Evolutionary conservation across 148 eudicot species (phyloP).

Genomic region (Euryodendron excelsum): DNA sequence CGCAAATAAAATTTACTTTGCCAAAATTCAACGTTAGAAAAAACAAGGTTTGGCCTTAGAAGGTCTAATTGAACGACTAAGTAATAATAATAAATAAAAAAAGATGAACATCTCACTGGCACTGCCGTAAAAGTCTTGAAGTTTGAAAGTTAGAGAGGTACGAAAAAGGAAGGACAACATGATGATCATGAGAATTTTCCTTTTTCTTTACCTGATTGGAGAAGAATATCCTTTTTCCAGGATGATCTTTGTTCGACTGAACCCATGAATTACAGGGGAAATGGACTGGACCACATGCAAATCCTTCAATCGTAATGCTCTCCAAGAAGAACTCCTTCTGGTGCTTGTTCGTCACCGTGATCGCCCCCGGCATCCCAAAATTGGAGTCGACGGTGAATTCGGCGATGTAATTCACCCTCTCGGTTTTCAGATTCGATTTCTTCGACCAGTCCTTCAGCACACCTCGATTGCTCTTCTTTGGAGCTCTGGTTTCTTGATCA

Average conservation of each 20-base stretch:
- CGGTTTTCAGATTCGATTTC: slow-evolving; percentile 70
- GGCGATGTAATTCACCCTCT: slow-evolving; percentile 74
- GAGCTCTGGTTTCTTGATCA: slow-evolving; percentile 56
- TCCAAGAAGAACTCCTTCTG: slow-evolving; percentile 82
- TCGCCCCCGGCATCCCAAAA: slow-evolving; percentile 84
- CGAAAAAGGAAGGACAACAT: no score
- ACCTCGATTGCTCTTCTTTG: slow-evolving; percentile 65
- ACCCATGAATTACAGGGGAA: slow-evolving; percentile 93
- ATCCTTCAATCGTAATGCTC: slow-evolving; percentile 73
- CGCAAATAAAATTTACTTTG: no score
- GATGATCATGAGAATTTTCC: not conserved
- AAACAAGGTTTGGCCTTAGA: no score
- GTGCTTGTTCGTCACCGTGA: slow-evolving; percentile 70
- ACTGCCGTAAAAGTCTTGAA: no score
- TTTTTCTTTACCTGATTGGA: slow-evolving; percentile 70
- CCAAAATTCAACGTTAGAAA: no score
- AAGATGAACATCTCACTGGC: no score
- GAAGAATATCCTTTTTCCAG: slow-evolving; percentile 64
- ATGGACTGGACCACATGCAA: slow-evolving; percentile 81
- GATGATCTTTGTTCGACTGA: slow-evolving; percentile 69
- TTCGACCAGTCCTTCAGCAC: slow-evolving; percentile 82
- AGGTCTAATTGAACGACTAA: no score
- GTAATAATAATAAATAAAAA: no score
- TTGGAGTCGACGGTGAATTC: slow-evolving; percentile 72
- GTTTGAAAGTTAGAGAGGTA: no score